Evolutionary conservation across 257 asterid species (phyloP), one percentile per base, ranked within the genome.

Genomic region (Solanum ahanhuiri): DNA sequence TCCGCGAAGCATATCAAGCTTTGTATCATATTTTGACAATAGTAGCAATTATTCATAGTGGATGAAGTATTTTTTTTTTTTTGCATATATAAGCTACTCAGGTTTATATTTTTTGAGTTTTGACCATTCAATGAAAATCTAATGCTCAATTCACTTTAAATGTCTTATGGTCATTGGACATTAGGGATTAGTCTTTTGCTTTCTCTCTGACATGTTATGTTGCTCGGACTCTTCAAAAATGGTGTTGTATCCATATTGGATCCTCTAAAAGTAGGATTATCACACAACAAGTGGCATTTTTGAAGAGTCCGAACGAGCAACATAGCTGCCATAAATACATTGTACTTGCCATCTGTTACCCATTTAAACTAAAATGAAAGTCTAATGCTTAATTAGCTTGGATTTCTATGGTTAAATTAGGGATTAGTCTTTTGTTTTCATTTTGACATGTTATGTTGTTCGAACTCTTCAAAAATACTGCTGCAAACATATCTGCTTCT

Each of bases 1-100:
- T 94, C 97, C 96, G 95, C 85, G 45, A 84, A 87, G 87, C 89
- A 82, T 86, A 85, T 88, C 86, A 87, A 87, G 88, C 84, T 79
- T 79, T 92, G 93, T 90, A 88, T 87, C 85, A 88, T 90, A 87
- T 86, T 72, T 72, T 31, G 60, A 88, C 86, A 58, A 85, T 91
- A 85, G 77, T 85, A 82, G 89, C 88, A 81, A 57, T 88, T 87
- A 86, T 81, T 73, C 87, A 81, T 86, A 67, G 85, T 69, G 58
- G 86, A 87, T 60, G 86, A 88, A 72, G 85, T 69, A 22, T 87
- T 76, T 82, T 83, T 86, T 28, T 28, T 28, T 28, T 57, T 75
- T 86, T 85, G 81, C 87, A 81, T 87, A 30, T 66, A 77, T 30
- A 20, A 41, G 57, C 84, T 87, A 39, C 76, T 84, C 73, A 84